Evolutionary conservation across 2,329 filamentous ascomycete species (phyloP).

Genomic region (Alternaria tenuissima): DNA sequence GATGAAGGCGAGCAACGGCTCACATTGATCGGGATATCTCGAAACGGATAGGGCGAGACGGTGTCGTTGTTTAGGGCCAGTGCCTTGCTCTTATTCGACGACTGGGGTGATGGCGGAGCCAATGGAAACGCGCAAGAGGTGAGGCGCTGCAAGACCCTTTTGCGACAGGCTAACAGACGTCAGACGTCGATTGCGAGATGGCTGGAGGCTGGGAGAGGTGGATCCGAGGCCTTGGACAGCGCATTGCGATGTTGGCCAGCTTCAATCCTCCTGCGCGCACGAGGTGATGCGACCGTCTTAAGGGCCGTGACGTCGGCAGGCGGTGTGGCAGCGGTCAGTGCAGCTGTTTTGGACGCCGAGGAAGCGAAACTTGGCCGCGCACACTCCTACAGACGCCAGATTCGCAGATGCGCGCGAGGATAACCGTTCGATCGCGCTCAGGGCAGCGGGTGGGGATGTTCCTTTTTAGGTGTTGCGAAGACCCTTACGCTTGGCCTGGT

Average conservation of each 20-base stretch:
- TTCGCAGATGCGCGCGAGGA: slow-evolving; percentile 27
- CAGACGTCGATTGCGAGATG: slow-evolving; percentile 42
- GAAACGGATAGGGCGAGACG: slow-evolving; percentile 42
- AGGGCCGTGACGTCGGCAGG: slow-evolving; percentile 46
- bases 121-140: slow-evolving; percentile 43
- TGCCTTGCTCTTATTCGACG: slow-evolving; percentile 46
- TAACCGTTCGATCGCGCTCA: slow-evolving; percentile 22
- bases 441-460: slow-evolving; percentile 13
- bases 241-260: slow-evolving; percentile 50
- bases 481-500: slow-evolving; percentile 18
- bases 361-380: slow-evolving; percentile 36
- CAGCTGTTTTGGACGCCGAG: slow-evolving; percentile 43
- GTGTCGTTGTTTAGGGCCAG: slow-evolving; percentile 35
- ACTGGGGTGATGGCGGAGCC: slow-evolving; percentile 32
- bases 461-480: slow-evolving; percentile 22
- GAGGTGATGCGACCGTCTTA: slow-evolving; percentile 45
- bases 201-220: slow-evolving; percentile 44
- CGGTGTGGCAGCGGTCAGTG: slow-evolving; percentile 52
- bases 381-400: slow-evolving; percentile 21
- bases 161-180: slow-evolving; percentile 47
- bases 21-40: slow-evolving; percentile 41
- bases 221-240: slow-evolving; percentile 44
- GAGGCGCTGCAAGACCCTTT: slow-evolving; percentile 43
- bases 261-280: slow-evolving; percentile 36
- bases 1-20: slow-evolving; percentile 28